Base-by-base conservation (phyloP, 768 basidiomycete species). In the Kwoniella sp. region DNA sequence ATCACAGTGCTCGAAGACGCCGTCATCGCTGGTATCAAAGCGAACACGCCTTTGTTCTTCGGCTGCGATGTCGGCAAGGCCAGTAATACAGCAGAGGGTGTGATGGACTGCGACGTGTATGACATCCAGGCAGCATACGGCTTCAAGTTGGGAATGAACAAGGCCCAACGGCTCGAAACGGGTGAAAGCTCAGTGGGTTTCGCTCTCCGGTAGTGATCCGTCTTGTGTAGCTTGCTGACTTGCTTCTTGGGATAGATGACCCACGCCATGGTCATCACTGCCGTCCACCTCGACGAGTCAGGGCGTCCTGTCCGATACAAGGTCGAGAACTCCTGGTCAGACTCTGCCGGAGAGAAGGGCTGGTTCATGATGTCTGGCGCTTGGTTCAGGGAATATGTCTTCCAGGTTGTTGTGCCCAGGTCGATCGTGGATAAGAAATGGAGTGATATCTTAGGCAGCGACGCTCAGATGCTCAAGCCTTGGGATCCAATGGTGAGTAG, bases 321-420 rank as follows among this genome's bases (percentile, higher is more conserved):
- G 81, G 91, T 98, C 21, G 95, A 98, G 84, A 98, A 98, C 82
- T 90, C 88, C 2, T 98, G 95, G 95, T 90, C 91, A 17, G 86
- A 87, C 26, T 81, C 82, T 0, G 84, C 83, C 0, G 89, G 92
- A 25, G 83, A 92, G 69, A 88, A 92, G 70, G 94, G 94, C 6
- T 94, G 87, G 81, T 91, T 90, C 81, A 86, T 95, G 72, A 94
- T 95, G 92, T 90, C 87, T 53, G 90, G 70, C 6, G 76, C 69
- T 0, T 98, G 95, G 94, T 97, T 97, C 80, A 88, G 89, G 60
- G 84, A 97, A 89, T 91, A 71, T 73, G 89, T 95, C 27, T 98
- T 92, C 82, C 95, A 98, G 80, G 87, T 95, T 25, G 95, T 96
- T 12, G 86, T 91, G 19, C 91, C 90, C 55, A 89, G 88, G 79